Evolutionary conservation across 1,284 basidiomycete species (phyloP).

Genomic region (Microbotryum saponariae): DNA sequence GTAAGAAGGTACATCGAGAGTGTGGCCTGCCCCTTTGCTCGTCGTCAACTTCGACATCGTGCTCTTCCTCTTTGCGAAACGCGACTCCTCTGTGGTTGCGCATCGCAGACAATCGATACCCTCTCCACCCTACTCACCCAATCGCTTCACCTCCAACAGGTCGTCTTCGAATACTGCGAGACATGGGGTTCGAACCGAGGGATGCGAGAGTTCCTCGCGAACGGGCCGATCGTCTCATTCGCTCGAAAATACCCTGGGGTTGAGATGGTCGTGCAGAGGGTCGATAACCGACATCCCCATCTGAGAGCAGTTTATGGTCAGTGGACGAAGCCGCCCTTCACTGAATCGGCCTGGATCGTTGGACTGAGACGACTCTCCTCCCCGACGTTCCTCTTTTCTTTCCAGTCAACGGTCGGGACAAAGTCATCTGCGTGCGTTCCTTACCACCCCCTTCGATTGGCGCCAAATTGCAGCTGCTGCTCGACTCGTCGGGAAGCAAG

Average conservation of each 20-base stretch:
- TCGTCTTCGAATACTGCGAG: slow-evolving; percentile 77
- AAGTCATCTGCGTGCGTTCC: slow-evolving; percentile 46
- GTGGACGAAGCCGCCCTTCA: slow-evolving; percentile 13
- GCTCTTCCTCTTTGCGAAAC: too few species aligned
- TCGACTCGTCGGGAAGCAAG: slow-evolving; percentile 74
- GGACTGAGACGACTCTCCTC: not conserved
- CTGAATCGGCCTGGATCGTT: not conserved
- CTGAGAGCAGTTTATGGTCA: slow-evolving; percentile 45
- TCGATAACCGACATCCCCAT: slow-evolving; percentile 42
- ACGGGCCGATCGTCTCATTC: slow-evolving; percentile 34
- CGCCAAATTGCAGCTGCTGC: slow-evolving; percentile 56
- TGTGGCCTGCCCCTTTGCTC: too few species aligned
- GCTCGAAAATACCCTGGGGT: slow-evolving; percentile 43
- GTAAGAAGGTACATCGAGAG: too few species aligned
- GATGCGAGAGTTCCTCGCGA: slow-evolving; percentile 56
- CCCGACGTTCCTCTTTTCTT: not conserved
- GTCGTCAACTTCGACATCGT: too few species aligned
- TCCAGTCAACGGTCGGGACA: slow-evolving; percentile 46
- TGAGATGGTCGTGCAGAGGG: slow-evolving; percentile 43
- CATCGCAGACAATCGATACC: too few species aligned
- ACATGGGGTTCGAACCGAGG: slow-evolving; percentile 64
- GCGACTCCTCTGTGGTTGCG: too few species aligned
- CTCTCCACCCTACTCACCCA: too few species aligned
- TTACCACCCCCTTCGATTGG: slow-evolving; percentile 41
- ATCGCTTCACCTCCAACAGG: slow-evolving; percentile 20